Evolutionary conservation across 768 basidiomycete genomes (phyloP).

Genomic region (Leccinum imitatum): DNA sequence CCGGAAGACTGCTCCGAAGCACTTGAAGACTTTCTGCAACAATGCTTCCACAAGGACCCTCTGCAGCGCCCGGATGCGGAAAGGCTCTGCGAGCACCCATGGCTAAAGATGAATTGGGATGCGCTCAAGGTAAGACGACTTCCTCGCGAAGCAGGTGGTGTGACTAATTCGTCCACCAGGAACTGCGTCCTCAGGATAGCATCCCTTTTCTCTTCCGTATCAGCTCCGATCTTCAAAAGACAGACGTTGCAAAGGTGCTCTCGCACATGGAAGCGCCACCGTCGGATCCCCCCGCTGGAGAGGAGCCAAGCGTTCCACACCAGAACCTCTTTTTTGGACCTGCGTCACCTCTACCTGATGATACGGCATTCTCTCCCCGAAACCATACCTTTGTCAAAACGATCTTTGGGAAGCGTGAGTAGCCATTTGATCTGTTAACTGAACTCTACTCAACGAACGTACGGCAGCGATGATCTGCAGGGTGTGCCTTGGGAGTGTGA

Average conservation of each 20-base stretch:
- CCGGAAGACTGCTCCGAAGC: constrained; percentile 78
- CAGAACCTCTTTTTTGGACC: constrained; percentile 42
- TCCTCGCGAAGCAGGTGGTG: neutral
- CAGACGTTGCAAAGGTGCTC: constrained; percentile 57
- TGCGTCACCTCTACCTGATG: constrained; percentile 29
- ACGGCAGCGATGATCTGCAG: constrained; percentile 78
- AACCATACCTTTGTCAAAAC: constrained; percentile 90
- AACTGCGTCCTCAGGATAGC: constrained; percentile 88
- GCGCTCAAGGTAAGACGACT: constrained; percentile 61
- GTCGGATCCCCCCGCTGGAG: constrained; percentile 44
- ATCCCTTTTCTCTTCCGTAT: constrained; percentile 93
- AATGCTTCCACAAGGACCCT: constrained; percentile 92
- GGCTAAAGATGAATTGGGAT: constrained; percentile 82
- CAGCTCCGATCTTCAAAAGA: constrained; percentile 80
- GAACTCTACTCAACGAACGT: constrained; percentile 8
- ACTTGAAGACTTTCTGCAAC: constrained; percentile 75
- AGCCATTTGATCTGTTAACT: neutral
- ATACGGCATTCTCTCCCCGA: constrained; percentile 52
- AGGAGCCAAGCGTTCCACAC: constrained; percentile 38
- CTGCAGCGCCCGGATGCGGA: constrained; percentile 79
- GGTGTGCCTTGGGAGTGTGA: constrained; percentile 76
- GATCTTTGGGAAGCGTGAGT: constrained; percentile 87
- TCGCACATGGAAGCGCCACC: constrained; percentile 45
- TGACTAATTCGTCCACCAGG: constrained; percentile 38
- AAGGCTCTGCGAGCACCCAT: constrained; percentile 83